Percentiles rank a stretch among this genome's conserved stretches.
phyloP scores from a whole-genome alignment of 768 basidiomycete species.

The Aureoboletus auriporus region DNA sequence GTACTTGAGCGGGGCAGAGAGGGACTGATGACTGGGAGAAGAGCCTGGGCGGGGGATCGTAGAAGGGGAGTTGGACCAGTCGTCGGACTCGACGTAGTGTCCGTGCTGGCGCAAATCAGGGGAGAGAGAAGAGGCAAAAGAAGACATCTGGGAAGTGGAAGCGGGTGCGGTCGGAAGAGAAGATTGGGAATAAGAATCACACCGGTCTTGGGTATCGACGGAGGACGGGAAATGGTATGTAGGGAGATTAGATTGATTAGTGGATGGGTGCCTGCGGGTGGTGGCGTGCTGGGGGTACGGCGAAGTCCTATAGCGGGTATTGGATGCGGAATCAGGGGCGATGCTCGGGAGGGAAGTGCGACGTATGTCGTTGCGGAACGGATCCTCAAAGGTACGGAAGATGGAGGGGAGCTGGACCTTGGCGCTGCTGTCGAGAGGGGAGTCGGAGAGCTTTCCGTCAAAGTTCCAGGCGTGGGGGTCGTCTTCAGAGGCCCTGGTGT shows the following conservation, averaged over 20 bases:
- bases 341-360: constrained; percentile 64
- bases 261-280: constrained; percentile 46
- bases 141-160: constrained; percentile 47
- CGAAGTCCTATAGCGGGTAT: constrained; percentile 46
- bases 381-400: constrained; percentile 65
- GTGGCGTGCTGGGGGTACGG: constrained; percentile 50
- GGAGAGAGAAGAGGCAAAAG: constrained; percentile 44
- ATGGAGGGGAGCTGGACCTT: constrained; percentile 75
- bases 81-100: constrained; percentile 43
- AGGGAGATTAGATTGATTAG: constrained; percentile 37
- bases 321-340: constrained; percentile 40
- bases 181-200: constrained; percentile 38
- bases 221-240: constrained; percentile 54
- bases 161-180: constrained; percentile 51
- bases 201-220: constrained; percentile 36
- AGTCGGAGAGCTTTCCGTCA: constrained; percentile 38
- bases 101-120: constrained; percentile 45
- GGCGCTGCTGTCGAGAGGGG: constrained; percentile 36
- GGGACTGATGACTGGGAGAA: constrained; percentile 56
- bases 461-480: constrained; percentile 26
- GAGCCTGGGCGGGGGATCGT: constrained; percentile 66
- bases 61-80: constrained; percentile 53
- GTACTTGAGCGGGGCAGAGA: constrained; percentile 54
- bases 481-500: constrained; percentile 38
- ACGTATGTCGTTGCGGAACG: constrained; percentile 49